phyloP scores from a whole-genome alignment of 2,329 filamentous ascomycete species.

The Akanthomyces uredinophilus region DNA sequence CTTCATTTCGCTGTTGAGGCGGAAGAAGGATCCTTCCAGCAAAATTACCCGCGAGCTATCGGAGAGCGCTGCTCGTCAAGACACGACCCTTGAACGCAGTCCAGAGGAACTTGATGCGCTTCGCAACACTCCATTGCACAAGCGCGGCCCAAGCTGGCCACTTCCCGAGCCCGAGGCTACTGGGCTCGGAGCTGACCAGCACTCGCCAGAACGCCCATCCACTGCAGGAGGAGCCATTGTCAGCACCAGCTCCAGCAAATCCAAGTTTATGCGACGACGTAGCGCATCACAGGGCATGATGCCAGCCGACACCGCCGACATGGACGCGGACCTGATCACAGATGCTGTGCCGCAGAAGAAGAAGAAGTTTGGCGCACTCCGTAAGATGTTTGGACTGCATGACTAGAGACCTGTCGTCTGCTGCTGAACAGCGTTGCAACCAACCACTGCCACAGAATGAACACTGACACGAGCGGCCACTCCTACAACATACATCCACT shows the following conservation, averaged over 20 bases:
- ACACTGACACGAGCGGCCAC: neutral
- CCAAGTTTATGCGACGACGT: slow-evolving; percentile 31
- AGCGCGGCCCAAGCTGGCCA: slow-evolving; percentile 30
- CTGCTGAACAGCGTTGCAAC: neutral
- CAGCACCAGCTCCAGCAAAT: slow-evolving; percentile 19
- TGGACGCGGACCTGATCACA: slow-evolving; percentile 9
- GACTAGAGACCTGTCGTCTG: slow-evolving; percentile 29
- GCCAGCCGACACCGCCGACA: slow-evolving; percentile 16
- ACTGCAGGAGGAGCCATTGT: slow-evolving; percentile 29
- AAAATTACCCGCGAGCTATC: slow-evolving; percentile 50
- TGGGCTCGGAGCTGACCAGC: slow-evolving; percentile 25
- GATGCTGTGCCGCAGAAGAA: slow-evolving; percentile 34
- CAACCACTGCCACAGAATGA: neutral
- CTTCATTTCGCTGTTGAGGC: slow-evolving; percentile 57
- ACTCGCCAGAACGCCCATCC: slow-evolving; percentile 27
- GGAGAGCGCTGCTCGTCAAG: slow-evolving; percentile 57
- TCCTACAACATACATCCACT: too few species aligned
- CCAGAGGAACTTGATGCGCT: slow-evolving; percentile 47
- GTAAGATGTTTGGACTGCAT: slow-evolving; percentile 57
- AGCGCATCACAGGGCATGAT: slow-evolving; percentile 32
- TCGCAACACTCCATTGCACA: slow-evolving; percentile 31
- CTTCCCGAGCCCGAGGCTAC: slow-evolving; percentile 27
- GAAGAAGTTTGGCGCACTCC: slow-evolving; percentile 64
- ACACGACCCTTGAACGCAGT: slow-evolving; percentile 57
- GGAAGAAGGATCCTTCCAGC: slow-evolving; percentile 48